These are phyloP conservation scores for Hemisphaericaspora lyxosophila DNA, from an alignment of 1,139 yeast species.

Conservation along the genomic window DNA sequence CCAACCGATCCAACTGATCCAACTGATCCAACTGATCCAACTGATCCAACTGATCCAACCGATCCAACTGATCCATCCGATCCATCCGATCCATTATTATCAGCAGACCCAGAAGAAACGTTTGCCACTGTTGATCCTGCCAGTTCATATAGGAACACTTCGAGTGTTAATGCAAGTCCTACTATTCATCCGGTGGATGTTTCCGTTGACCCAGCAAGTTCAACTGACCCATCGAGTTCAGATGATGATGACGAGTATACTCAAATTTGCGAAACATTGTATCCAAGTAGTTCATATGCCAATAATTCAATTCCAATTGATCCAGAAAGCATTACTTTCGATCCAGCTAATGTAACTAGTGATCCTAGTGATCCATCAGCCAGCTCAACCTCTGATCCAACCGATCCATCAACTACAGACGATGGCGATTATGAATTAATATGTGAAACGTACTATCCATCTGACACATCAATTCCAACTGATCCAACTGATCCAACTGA, in stretches of 20 bases:
- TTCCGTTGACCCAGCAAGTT: not conserved
- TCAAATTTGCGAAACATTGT: slow-evolving; percentile 10
- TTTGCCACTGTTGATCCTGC: not conserved
- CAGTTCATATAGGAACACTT: not conserved
- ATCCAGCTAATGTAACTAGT: not conserved
- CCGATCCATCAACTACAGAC: not conserved
- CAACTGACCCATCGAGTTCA: not conserved
- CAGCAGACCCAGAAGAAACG: slow-evolving; percentile 9
- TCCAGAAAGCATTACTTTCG: not conserved
- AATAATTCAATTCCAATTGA: not conserved
- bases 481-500: not conserved
- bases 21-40: not conserved
- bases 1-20: not conserved
- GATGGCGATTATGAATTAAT: not conserved
- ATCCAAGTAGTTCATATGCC: not conserved
- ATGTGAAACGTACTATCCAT: not conserved
- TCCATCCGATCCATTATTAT: too few species aligned
- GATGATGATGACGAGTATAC: slow-evolving; percentile 13
- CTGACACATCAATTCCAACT: not conserved
- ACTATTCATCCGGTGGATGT: not conserved
- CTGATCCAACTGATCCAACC: not conserved
- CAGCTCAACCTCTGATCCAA: not conserved
- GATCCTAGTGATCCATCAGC: too few species aligned
- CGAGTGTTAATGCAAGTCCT: not conserved
- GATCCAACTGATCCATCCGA: not conserved